Base-by-base conservation (phyloP, 768 basidiomycete genomes). In the Dioszegia hungarica region DNA sequence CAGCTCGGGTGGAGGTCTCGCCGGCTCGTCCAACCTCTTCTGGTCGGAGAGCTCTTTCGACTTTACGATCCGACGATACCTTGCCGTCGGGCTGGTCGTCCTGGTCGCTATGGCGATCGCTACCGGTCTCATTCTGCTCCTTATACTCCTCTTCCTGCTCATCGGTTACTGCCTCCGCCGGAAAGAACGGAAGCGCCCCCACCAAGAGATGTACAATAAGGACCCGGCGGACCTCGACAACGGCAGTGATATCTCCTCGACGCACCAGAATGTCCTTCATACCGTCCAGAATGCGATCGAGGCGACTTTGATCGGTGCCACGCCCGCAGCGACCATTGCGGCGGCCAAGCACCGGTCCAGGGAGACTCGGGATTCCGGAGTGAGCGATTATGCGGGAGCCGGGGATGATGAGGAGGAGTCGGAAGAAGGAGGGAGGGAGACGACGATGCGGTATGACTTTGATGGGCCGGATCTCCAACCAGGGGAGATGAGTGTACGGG, bases 61-160 rank as follows among this genome's bases (percentile, higher is more conserved):
- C 59, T 95, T 92, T 19, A 81, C 10, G 29, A 28, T 33, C 64
- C 9, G 63, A 90, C 90, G 86, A 67, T 88, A 90, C 80, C 82
- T 99, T 54, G 90, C 93, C 0, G 83, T 84, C 22, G 95, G 94
- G 1, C 82, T 98, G 34, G 91, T 99, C 53, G 97, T 98, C 63
- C 82, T 99, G 40, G 92, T 99, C 64, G 93, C 92, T 1, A 95
- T 99, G 61, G 95, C 95, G 24, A 95, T 97, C 63, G 86, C 89
- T 10, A 91, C 92, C 15, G 95, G 94, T 17, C 84, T 97, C 20
- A 69, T 75, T 41, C 60, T 75, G n/a, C 62, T 75, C 17, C 52
- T 75, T 15, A 64, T 74, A 29, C 66, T 77, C 4, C 51, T 77
- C 15, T 72, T 70, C 31, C 55, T 77, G 14, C 64, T 76, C 9